These are phyloP conservation scores for Dactylellina parvicollis DNA, from an alignment of 2,329 filamentous ascomycete genomes.

Conservation along the genomic window DNA sequence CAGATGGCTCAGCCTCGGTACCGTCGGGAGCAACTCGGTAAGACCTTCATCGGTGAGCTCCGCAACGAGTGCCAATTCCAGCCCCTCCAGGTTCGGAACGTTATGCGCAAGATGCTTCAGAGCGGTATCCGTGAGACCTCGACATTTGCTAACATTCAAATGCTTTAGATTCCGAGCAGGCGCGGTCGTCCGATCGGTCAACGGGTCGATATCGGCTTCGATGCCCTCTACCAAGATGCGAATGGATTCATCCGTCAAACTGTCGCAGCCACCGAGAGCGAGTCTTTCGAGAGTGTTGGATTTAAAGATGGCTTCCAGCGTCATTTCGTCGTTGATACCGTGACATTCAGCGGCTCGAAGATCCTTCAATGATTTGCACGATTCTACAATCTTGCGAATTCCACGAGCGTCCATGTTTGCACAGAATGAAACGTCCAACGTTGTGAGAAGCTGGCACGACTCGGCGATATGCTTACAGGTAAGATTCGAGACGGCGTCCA, in stretches of 20 bases:
- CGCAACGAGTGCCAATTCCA: constrained; percentile 83
- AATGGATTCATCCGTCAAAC: constrained; percentile 79
- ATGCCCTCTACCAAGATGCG: constrained; percentile 78
- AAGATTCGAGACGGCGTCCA: constrained; percentile 80
- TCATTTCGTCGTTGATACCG: constrained; percentile 78
- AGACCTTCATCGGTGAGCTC: constrained; percentile 78
- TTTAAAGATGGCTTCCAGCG: constrained; percentile 78
- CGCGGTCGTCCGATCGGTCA: constrained; percentile 79
- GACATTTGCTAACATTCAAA: constrained; percentile 83
- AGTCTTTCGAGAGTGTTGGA: constrained; percentile 85
- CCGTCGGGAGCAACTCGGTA: constrained; percentile 75
- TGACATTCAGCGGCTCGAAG: constrained; percentile 82
- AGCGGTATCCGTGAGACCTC: constrained; percentile 75
- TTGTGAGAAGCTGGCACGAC: constrained; percentile 81
- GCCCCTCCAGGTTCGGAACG: constrained; percentile 80
- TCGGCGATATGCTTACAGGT: constrained; percentile 86
- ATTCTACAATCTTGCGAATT: constrained; percentile 75
- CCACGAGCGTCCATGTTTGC: constrained; percentile 82
- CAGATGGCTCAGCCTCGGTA: constrained; percentile 81
- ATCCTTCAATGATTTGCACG: constrained; percentile 78
- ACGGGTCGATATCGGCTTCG: constrained; percentile 79
- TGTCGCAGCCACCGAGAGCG: constrained; percentile 80
- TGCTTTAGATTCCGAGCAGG: constrained; percentile 81
- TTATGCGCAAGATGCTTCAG: constrained; percentile 77
- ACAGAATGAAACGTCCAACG: constrained; percentile 93